phyloP scores from a whole-genome alignment of 2,329 filamentous ascomycete genomes.

The Pseudogymnoascus sp. region DNA sequence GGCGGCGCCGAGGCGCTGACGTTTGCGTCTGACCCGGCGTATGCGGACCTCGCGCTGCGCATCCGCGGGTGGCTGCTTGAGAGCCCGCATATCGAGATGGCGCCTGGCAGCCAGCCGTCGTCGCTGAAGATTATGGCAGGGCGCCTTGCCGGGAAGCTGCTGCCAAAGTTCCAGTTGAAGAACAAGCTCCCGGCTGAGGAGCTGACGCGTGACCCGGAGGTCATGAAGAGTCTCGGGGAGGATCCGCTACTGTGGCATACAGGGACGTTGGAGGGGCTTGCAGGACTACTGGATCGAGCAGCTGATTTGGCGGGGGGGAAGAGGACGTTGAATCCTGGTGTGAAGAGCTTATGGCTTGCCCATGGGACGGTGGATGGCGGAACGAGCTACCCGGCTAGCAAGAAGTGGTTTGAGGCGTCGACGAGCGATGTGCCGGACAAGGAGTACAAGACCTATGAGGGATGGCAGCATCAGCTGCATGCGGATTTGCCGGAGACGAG shows the following conservation, averaged over 20 bases:
- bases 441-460: slow-evolving; percentile 64
- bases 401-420: slow-evolving; percentile 49
- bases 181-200: slow-evolving; percentile 56
- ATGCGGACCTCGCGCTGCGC: slow-evolving; percentile 46
- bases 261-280: slow-evolving; percentile 74
- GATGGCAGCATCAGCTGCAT: slow-evolving; percentile 69
- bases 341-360: slow-evolving; percentile 59
- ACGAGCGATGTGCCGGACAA: slow-evolving; percentile 55
- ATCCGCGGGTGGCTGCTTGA: slow-evolving; percentile 69
- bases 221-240: slow-evolving; percentile 49
- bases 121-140: slow-evolving; percentile 56
- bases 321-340: slow-evolving; percentile 41
- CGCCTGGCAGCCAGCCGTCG: slow-evolving; percentile 55
- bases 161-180: slow-evolving; percentile 60
- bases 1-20: slow-evolving; percentile 71
- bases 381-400: slow-evolving; percentile 56
- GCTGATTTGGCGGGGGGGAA: slow-evolving; percentile 48
- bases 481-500: slow-evolving; percentile 38
- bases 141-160: slow-evolving; percentile 54
- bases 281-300: slow-evolving; percentile 69
- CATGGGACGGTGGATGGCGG: slow-evolving; percentile 71
- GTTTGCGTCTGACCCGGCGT: slow-evolving; percentile 41
- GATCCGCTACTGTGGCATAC: slow-evolving; percentile 73
- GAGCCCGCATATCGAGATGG: slow-evolving; percentile 70
- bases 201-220: slow-evolving; percentile 58